Conservation (phyloP, 163 green algal genomes). For the Scenedesmus sp. region DNA sequence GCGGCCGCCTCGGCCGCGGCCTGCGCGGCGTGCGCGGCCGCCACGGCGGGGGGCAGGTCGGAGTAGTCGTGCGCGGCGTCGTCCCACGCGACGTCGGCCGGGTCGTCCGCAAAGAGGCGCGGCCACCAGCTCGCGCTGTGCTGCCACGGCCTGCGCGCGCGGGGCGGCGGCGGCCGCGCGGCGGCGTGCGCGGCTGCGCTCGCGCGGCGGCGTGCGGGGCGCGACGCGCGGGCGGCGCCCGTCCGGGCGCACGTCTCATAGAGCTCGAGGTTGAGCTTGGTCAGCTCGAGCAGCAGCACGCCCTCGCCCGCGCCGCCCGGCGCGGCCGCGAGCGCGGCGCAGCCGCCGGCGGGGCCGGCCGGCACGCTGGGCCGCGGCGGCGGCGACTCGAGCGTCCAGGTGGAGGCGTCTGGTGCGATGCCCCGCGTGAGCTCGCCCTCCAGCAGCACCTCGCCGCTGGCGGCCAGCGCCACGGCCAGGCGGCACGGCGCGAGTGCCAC, state of each 20-base stretch:
- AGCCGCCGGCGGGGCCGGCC: background rate
- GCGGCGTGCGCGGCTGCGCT: no score
- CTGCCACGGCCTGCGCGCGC: constrained; percentile 25
- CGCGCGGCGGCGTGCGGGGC: no score
- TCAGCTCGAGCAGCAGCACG: constrained; percentile 67
- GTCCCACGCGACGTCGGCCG: constrained; percentile 31
- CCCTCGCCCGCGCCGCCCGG: constrained; percentile 62
- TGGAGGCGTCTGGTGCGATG: constrained; percentile 73
- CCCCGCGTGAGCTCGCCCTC: constrained; percentile 68
- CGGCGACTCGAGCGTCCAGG: constrained; percentile 58
- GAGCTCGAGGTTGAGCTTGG: constrained; percentile 90
- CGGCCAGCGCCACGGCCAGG: constrained; percentile 37
- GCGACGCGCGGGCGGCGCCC: no score
- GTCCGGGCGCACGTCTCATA: constrained; percentile 64
- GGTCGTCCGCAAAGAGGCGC: constrained; percentile 30
- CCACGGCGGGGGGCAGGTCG: constrained; percentile 29
- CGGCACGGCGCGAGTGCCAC: constrained; percentile 64
- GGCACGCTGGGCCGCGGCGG: background rate
- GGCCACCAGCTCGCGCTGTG: constrained; percentile 43
- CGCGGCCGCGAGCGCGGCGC: background rate
- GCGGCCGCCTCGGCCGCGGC: constrained; percentile 20
- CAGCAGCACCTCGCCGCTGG: constrained; percentile 60
- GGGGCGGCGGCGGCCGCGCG: no score
- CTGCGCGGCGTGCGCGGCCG: background rate
- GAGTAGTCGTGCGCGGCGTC: constrained; percentile 39